Percentiles rank a stretch among this genome's conserved stretches.
Conservation (phyloP, 495 filamentous ascomycete genomes). For the Cryomyces minteri region DNA sequence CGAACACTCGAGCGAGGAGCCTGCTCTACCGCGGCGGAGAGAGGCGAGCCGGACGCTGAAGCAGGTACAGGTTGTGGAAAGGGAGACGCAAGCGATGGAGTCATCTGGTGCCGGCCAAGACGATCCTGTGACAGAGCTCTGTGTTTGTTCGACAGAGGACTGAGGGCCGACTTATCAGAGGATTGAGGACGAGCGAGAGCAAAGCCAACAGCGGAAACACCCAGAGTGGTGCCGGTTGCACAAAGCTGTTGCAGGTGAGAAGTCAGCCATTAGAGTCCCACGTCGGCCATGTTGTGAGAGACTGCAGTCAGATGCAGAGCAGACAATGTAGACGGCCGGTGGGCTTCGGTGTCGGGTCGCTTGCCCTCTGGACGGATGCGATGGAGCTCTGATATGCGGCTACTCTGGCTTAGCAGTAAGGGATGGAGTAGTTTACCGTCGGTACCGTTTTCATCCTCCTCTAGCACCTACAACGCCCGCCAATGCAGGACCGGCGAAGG, state of each 20-base stretch:
- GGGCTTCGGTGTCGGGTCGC: not conserved
- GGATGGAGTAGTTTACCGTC: not conserved
- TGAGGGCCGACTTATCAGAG: not conserved
- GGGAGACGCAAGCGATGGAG: not conserved
- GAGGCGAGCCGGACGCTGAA: not conserved
- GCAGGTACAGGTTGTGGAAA: not conserved
- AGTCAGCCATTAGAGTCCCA: slow-evolving; percentile 7
- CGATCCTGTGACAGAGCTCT: not conserved
- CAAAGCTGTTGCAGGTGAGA: slow-evolving; percentile 32
- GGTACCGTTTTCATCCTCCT: slow-evolving; percentile 4
- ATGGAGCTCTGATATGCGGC: not conserved
- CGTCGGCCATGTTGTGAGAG: too few species aligned
- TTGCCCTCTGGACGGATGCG: too few species aligned
- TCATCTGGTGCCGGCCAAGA: not conserved
- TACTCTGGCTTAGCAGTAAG: not conserved
- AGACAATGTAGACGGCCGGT: not conserved
- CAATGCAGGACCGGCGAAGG: not conserved
- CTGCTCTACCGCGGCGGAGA: too few species aligned
- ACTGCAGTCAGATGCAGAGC: too few species aligned
- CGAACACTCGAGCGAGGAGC: too few species aligned
- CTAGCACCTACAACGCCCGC: not conserved
- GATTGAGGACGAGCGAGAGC: slow-evolving; percentile 41
- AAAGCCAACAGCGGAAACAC: slow-evolving; percentile 44
- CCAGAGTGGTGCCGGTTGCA: slow-evolving; percentile 53
- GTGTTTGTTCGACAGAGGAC: not conserved